Base-by-base conservation (phyloP, 2,329 filamentous ascomycete genomes). In the Cercospora janseana region DNA sequence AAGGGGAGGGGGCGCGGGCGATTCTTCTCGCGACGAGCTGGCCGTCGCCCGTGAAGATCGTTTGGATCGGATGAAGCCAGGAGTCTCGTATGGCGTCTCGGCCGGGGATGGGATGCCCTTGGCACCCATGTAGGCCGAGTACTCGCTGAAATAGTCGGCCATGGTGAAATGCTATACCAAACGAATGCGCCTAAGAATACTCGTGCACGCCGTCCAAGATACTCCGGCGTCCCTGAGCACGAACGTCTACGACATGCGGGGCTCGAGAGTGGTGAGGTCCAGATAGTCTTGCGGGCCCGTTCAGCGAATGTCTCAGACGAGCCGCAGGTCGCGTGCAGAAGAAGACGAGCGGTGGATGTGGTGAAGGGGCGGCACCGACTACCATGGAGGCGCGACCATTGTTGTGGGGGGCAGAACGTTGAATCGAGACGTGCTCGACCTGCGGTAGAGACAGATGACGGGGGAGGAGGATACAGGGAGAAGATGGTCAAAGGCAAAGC, bases 11-110 rank as follows among this genome's bases (percentile, higher is more conserved):
- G 85, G 82, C 1, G 87, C 86, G 1, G 79, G 78, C 27, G 81
- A 76, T 27, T 76, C 73, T 1, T 81, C 80, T 31, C 88, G 82
- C 24, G 87, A 88, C 20, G 85, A 86, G 24, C 41, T 49, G 15
- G 68, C 66, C 9, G 45, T 49, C 8, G 47, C 76, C 51, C 81
- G 79, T 6, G 87, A 87, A 42, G 74, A 76, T 38, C 79, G 76
- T 60, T 83, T 79, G 20, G 88, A 91, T 44, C 74, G 63, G 70
- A 56, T 62, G 51, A 56, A 66, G 47, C 35, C 55, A 15, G 59
- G 81, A 6, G 84, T 85, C 60, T 85, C 79, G 62, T 87, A 88
- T 15, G 86, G 85, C 20, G 86, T 86, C 57, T 86, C 83, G 27
- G 79, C 78, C 8, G 87, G 84, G 27, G 86, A 85, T 23, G 88